phyloP scores from a whole-genome alignment of 208 protist species.

The Porcisia deanei region DNA sequence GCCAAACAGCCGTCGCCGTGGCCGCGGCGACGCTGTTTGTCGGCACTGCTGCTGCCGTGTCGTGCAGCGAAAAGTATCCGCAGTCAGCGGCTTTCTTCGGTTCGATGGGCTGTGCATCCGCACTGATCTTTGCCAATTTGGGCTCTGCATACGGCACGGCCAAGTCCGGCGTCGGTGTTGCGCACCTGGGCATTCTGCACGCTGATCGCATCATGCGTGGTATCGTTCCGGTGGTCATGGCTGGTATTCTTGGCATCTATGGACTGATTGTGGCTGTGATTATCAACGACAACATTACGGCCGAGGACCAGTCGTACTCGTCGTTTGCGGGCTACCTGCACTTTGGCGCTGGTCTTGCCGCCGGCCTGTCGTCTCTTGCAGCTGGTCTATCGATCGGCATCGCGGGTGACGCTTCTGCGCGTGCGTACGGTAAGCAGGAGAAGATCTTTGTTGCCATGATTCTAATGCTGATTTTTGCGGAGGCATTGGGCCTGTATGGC shows the following conservation, averaged over 20 bases:
- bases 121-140: conserved; percentile 93
- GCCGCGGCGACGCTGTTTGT: conserved; percentile 24
- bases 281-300: conserved; percentile 91
- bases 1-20: conserved; percentile 19
- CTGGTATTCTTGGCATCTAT: conserved; percentile 99
- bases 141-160: conserved; percentile 99
- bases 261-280: conserved; percentile 99
- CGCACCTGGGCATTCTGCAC: conserved; percentile 96
- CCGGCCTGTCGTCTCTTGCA: conserved; percentile 95
- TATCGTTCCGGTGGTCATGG: conserved; percentile 93
- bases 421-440: conserved; percentile 94
- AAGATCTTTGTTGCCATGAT: conserved; percentile 99
- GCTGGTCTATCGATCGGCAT: conserved; percentile 99
- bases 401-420: conserved; percentile 96
- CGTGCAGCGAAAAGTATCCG: conserved; percentile 77
- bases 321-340: conserved; percentile 81
- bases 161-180: conserved; percentile 97
- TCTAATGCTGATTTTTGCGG: conserved; percentile 93
- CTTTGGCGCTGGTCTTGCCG: conserved; percentile 91
- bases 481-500: conserved; percentile 98
- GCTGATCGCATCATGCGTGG: conserved; percentile 95
- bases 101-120: conserved; percentile 93
- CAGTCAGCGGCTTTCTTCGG: conserved; percentile 96
- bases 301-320: conserved; percentile 65
- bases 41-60: conserved; percentile 46